These are phyloP conservation scores for Exophiala oligosperma DNA, from an alignment of 2,329 filamentous ascomycete genomes.

Conservation along the genomic window DNA sequence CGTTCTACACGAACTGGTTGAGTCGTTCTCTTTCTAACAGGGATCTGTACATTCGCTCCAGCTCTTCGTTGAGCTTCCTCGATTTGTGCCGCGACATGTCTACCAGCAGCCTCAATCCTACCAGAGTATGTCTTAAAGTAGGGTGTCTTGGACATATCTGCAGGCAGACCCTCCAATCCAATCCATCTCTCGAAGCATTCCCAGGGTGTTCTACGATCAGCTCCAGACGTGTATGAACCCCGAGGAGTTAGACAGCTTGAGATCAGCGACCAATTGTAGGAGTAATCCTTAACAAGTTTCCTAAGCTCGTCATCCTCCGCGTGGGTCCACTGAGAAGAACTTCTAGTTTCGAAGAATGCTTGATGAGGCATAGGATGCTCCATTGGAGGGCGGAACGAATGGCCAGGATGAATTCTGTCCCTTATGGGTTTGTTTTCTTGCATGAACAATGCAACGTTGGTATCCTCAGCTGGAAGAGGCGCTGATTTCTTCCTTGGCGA, in stretches of 20 bases:
- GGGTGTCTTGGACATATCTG: constrained; percentile 91
- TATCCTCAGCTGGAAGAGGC: constrained; percentile 66
- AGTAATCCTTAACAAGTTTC: constrained; percentile 82
- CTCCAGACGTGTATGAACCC: constrained; percentile 77
- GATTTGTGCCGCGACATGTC: constrained; percentile 58
- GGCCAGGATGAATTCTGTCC: constrained; percentile 84
- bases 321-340: constrained; percentile 86
- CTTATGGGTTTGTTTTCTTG: constrained; percentile 86
- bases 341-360: constrained; percentile 83
- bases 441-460: constrained; percentile 82
- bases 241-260: constrained; percentile 73
- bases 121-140: constrained; percentile 81
- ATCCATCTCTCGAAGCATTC: constrained; percentile 99
- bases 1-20: constrained; percentile 81
- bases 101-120: constrained; percentile 62
- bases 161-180: constrained; percentile 81
- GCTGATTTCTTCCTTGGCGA: constrained; percentile 54
- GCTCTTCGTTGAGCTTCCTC: constrained; percentile 51
- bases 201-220: constrained; percentile 91
- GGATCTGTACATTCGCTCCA: constrained; percentile 54
- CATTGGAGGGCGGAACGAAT: constrained; percentile 89
- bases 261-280: constrained; percentile 97
- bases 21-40: constrained; percentile 66
- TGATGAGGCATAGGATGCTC: constrained; percentile 89
- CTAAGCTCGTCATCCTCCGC: constrained; percentile 89